Percentiles rank a stretch among this genome's conserved stretches.
phyloP scores from a whole-genome alignment of 768 basidiomycete species.

The Calvatia gigantea region DNA sequence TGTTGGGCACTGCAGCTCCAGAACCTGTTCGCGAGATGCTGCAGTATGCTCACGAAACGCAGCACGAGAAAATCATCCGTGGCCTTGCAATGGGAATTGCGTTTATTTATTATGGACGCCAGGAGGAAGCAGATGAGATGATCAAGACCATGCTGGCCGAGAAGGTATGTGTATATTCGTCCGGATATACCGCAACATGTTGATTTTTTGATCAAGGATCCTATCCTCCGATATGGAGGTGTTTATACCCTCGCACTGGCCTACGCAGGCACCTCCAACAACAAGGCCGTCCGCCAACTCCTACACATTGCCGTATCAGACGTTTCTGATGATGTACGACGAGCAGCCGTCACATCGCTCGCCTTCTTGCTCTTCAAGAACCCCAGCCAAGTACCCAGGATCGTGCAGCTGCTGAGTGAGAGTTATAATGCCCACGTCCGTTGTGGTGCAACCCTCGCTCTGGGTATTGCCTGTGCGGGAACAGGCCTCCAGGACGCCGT shows the following conservation, averaged over 20 bases:
- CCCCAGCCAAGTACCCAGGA: constrained; percentile 91
- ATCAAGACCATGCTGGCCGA: constrained; percentile 77
- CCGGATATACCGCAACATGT: background rate
- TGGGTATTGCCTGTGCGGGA: constrained; percentile 96
- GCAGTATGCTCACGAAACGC: constrained; percentile 93
- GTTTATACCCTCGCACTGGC: constrained; percentile 96
- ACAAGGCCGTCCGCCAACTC: constrained; percentile 85
- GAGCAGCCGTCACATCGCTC: constrained; percentile 93
- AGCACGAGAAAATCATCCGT: constrained; percentile 99
- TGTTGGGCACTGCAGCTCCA: constrained; percentile 88
- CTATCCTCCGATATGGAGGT: constrained; percentile 95
- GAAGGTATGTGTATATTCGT: constrained; percentile 53
- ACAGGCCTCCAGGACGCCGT: constrained; percentile 96
- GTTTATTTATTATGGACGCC: constrained; percentile 88
- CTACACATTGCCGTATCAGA: constrained; percentile 98
- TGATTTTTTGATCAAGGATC: constrained; percentile 57
- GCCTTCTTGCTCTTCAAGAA: constrained; percentile 98
- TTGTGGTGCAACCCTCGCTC: constrained; percentile 92
- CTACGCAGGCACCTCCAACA: constrained; percentile 95
- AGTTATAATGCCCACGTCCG: constrained; percentile 99
- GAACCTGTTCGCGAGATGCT: constrained; percentile 91
- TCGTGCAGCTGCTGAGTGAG: constrained; percentile 95
- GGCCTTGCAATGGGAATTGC: constrained; percentile 91
- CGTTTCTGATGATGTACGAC: constrained; percentile 94
- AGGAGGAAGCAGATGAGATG: constrained; percentile 88